Evolutionary conservation across 306 rosid genomes (phyloP), one percentile per base, ranked within the genome.

Genomic region (Medicago lupulina): DNA sequence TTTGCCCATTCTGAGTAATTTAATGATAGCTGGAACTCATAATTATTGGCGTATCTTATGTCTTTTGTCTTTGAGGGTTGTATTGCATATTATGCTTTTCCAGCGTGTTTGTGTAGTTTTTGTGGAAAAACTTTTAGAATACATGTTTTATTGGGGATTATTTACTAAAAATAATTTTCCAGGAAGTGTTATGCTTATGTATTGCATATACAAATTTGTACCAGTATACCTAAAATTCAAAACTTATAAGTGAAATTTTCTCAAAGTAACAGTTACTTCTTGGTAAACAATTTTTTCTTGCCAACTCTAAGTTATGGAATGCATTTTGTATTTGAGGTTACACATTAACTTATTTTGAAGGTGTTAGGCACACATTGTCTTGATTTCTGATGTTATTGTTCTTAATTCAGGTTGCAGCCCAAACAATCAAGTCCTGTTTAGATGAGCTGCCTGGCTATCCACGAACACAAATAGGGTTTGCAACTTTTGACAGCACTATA

Each of bases 391-490:
- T 72, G 65, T 80, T 55, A 61, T 17, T 47, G 31, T 74, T 57
- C 59, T 71, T 69, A 47, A 73, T 81, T 79, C 88, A 96, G 99
- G 87, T 96, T 76, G 97, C 91, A 82, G 96, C 98, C 71, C 86
- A 92, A 85, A 92, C 98, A 50, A 96, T 96, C 76, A 85, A 87
- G 71, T 90, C 98, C 70, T 90, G 98, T 79, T 88, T 96, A 86
- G 99, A 96, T 76, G 93, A 92, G 82, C 87, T 96, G 74, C 94
- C 97, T 66, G 98, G 99, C 85, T 92, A 76, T 87, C 96, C 99
- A 50, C 84, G 98, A 84, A 96, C 99, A 19, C 99, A 96, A 85
- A 92, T 96, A 79, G 99, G 99, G 67, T 96, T 92, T 84, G 98
- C 98, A 75, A 96, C 99, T 82, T 96, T 88, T 83, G 98, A 96